Conservation (phyloP, 2,329 filamentous ascomycete genomes). For the Scedosporium boydii region DNA sequence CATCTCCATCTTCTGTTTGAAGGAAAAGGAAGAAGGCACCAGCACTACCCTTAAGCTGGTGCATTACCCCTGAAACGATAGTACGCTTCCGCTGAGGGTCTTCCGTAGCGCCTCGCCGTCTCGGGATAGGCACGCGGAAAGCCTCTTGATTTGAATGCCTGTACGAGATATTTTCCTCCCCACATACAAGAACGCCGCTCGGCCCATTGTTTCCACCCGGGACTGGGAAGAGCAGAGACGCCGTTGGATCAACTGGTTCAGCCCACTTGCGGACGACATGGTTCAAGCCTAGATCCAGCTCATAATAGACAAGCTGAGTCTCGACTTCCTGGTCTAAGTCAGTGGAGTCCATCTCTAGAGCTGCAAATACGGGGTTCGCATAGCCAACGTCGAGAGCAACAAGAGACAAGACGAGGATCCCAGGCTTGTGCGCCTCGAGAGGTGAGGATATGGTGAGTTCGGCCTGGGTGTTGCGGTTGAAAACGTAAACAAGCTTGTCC, state of each 20-base stretch:
- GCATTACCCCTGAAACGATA: conserved; percentile 86
- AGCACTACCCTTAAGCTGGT: conserved; percentile 73
- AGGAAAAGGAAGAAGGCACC: conserved; percentile 96
- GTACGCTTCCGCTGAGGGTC: conserved; percentile 83
- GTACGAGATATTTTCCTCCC: conserved; percentile 91
- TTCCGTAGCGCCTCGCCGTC: conserved; percentile 78
- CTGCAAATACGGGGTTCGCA: conserved; percentile 92
- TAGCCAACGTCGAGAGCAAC: conserved; percentile 91
- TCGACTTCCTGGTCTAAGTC: conserved; percentile 86
- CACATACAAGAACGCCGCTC: conserved; percentile 89
- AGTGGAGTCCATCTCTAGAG: conserved; percentile 86
- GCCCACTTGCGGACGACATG: conserved; percentile 97
- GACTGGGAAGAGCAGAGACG: conserved; percentile 87
- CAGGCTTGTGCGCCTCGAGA: conserved; percentile 88
- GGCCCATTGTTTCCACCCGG: conserved; percentile 90
- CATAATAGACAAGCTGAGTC: conserved; percentile 74
- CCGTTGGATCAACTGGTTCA: conserved; percentile 81
- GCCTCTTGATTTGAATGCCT: conserved; percentile 91
- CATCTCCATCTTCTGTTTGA: conserved; percentile 90
- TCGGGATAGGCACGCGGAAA: conserved; percentile 80
- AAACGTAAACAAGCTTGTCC: conserved; percentile 98
- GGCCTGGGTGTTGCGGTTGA: conserved; percentile 90
- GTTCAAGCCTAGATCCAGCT: conserved; percentile 91
- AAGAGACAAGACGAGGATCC: conserved; percentile 80
- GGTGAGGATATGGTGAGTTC: conserved; percentile 96